Percentiles rank a stretch among this genome's conserved stretches.
phyloP scores from a whole-genome alignment of 129 eudicot genomes.

The Sambucus nigra region DNA sequence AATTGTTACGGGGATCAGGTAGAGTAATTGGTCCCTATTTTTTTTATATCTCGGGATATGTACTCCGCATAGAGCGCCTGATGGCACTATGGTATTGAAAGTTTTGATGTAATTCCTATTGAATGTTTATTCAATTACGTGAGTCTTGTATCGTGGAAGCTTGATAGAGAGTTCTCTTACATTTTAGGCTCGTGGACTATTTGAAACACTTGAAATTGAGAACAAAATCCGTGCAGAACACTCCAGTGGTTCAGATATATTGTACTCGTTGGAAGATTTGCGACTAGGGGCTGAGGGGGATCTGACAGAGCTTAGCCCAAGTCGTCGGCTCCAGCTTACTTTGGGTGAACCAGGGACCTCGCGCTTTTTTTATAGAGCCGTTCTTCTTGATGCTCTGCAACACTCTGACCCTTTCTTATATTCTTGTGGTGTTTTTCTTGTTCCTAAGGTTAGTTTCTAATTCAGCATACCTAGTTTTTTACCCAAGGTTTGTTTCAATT shows the following conservation, averaged over 20 bases:
- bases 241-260: slow-evolving; percentile 42
- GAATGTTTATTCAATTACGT: neutral
- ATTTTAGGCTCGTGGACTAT: slow-evolving; percentile 56
- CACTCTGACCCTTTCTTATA: slow-evolving; percentile 45
- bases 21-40: slow-evolving; percentile 2
- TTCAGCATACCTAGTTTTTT: neutral
- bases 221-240: slow-evolving; percentile 39
- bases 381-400: slow-evolving; percentile 75
- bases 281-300: slow-evolving; percentile 69
- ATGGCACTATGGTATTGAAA: too few species aligned
- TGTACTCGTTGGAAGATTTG: slow-evolving; percentile 70
- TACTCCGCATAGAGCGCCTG: neutral
- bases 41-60: too few species aligned
- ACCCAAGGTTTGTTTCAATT: too few species aligned
- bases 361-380: slow-evolving; percentile 54
- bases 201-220: slow-evolving; percentile 66
- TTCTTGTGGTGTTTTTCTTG: slow-evolving; percentile 77
- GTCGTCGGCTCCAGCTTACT: slow-evolving; percentile 54
- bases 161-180: neutral
- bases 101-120: too few species aligned
- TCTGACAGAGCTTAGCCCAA: slow-evolving; percentile 57
- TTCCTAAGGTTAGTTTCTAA: slow-evolving; percentile 53
- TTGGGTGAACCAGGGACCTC: slow-evolving; percentile 70
- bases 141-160: neutral
- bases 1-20: slow-evolving; percentile 53